Evolutionary conservation across 1,284 basidiomycete genomes (phyloP).

Genomic region (Ustilago vetiveriae): DNA sequence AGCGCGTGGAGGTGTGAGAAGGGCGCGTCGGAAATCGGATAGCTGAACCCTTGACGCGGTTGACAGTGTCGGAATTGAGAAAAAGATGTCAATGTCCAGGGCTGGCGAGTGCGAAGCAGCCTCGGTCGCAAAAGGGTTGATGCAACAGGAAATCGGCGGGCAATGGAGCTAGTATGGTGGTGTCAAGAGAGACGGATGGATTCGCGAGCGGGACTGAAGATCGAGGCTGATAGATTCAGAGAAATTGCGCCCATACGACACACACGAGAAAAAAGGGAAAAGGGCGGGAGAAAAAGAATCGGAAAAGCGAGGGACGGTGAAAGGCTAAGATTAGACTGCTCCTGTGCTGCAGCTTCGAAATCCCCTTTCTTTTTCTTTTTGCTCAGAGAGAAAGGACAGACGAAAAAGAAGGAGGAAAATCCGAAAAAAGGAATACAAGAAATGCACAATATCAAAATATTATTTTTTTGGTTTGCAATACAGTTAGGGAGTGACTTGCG

Average conservation of each 20-base stretch:
- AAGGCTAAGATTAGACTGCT: background rate
- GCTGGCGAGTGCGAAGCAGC: background rate
- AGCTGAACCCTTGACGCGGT: conserved; percentile 6
- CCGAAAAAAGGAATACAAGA: background rate
- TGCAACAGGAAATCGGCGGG: background rate
- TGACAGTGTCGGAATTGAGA: background rate
- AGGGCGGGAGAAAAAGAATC: background rate
- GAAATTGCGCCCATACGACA: conserved; percentile 1
- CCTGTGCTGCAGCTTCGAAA: background rate
- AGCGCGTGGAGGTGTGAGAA: conserved; percentile 7
- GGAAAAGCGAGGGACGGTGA: background rate
- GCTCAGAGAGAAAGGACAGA: too few species aligned
- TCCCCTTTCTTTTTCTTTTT: too few species aligned
- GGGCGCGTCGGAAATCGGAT: conserved; percentile 20
- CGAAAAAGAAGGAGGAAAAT: too few species aligned
- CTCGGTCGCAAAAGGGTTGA: background rate
- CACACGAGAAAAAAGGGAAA: conserved; percentile 3
- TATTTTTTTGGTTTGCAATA: too few species aligned
- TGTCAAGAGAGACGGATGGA: conserved; percentile 18
- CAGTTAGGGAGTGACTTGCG: too few species aligned
- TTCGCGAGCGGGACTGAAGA: background rate
- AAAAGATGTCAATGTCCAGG: background rate
- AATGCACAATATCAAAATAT: too few species aligned
- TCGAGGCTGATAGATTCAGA: background rate
- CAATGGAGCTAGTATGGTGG: conserved; percentile 3